These are phyloP conservation scores for Paraconiothyrium brasiliense DNA, from an alignment of 2,329 filamentous ascomycete genomes.

Conservation along the genomic window DNA sequence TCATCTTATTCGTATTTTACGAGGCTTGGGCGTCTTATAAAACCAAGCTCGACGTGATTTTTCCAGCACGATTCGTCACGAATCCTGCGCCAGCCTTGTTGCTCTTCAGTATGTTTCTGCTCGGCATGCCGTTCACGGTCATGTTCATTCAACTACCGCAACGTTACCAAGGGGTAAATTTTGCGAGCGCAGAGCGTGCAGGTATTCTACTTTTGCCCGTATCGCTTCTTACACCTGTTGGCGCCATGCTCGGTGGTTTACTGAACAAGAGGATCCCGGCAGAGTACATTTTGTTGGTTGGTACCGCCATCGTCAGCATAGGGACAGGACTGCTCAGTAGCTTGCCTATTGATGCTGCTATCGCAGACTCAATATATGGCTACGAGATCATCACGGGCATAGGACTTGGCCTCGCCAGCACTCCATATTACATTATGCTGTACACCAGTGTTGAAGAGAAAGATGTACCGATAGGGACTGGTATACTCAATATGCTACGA, in stretches of 20 bases:
- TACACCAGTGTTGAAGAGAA: slow-evolving; percentile 33
- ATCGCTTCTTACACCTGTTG: slow-evolving; percentile 38
- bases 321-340: slow-evolving; percentile 41
- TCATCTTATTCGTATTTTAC: slow-evolving; percentile 38
- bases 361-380: slow-evolving; percentile 36
- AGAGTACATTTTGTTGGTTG: slow-evolving; percentile 34
- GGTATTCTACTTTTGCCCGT: slow-evolving; percentile 43
- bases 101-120: slow-evolving; percentile 36
- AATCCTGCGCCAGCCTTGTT: slow-evolving; percentile 35
- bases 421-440: slow-evolving; percentile 41
- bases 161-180: slow-evolving; percentile 45
- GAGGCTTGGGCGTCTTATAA: slow-evolving; percentile 40
- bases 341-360: slow-evolving; percentile 28
- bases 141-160: slow-evolving; percentile 44
- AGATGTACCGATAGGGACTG: slow-evolving; percentile 40
- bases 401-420: slow-evolving; percentile 36
- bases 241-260: slow-evolving; percentile 36
- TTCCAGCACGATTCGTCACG: slow-evolving; percentile 38
- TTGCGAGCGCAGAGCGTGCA: slow-evolving; percentile 39
- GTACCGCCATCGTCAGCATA: slow-evolving; percentile 31
- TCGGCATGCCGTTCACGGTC: slow-evolving; percentile 41
- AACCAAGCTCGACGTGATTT: slow-evolving; percentile 37
- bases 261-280: slow-evolving; percentile 29
- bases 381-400: slow-evolving; percentile 42
- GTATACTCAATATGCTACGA: slow-evolving; percentile 44